Conservation (phyloP, 331 rosid species). For the Saraca asoca region DNA sequence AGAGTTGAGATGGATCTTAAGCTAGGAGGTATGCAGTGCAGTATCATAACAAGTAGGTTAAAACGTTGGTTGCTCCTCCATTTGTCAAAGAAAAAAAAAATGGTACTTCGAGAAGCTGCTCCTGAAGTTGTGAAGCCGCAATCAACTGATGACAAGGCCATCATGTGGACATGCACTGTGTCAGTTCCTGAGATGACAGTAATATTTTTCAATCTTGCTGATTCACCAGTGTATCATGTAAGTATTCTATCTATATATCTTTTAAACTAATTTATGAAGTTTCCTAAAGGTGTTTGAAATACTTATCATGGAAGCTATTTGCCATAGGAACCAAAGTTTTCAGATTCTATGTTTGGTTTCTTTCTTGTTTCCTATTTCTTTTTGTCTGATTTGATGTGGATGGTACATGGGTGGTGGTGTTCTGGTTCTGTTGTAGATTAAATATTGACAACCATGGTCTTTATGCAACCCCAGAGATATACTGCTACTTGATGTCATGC, state of each 20-base stretch:
- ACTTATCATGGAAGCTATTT: conserved; percentile 24
- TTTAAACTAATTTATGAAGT: conserved; percentile 31
- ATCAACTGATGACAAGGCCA: conserved; percentile 59
- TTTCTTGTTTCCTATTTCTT: background rate
- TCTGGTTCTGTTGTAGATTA: background rate
- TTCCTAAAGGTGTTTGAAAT: conserved; percentile 23
- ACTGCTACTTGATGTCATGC: background rate
- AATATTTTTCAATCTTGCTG: conserved; percentile 69
- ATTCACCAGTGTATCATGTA: conserved; percentile 85
- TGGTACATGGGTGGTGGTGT: background rate
- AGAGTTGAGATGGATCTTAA: conserved; percentile 93
- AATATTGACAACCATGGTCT: background rate
- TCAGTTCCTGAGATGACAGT: conserved; percentile 98
- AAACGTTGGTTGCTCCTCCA: conserved; percentile 79
- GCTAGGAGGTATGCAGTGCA: conserved; percentile 92
- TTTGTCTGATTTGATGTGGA: background rate
- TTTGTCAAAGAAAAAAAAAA: conserved; percentile 65
- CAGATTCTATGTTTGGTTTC: background rate
- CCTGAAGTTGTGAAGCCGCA: conserved; percentile 56
- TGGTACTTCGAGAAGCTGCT: conserved; percentile 70
- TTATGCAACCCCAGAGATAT: background rate
- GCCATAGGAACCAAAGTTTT: background rate
- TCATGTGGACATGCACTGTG: conserved; percentile 95
- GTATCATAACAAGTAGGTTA: conserved; percentile 78
- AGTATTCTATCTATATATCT: conserved; percentile 41